These are phyloP conservation scores for Helminthosporium solani DNA, from an alignment of 2,329 filamentous ascomycete species.

Conservation along the genomic window DNA sequence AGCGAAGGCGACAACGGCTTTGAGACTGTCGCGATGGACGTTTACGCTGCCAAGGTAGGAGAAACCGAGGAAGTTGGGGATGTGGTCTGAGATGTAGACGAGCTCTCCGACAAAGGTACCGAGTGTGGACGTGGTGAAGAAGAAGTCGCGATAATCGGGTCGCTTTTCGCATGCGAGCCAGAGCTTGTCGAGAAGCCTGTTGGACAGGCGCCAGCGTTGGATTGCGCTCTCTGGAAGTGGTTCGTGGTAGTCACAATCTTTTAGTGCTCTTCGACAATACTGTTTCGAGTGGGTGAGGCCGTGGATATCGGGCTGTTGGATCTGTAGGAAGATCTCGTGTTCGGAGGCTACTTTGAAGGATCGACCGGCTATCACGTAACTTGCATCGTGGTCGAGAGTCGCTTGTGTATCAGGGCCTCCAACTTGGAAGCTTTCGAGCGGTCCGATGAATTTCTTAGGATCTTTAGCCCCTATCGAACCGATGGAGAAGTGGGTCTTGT, in stretches of 20 bases:
- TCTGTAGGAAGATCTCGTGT: constrained; percentile 20
- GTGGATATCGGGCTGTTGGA: constrained; percentile 12
- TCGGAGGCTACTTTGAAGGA: constrained; percentile 16
- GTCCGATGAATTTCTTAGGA: constrained; percentile 25
- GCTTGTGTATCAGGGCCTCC: constrained; percentile 4
- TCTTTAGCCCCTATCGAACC: constrained; percentile 20
- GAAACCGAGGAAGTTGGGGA: constrained; percentile 22
- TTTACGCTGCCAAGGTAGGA: constrained; percentile 24
- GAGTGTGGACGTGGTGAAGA: constrained; percentile 21
- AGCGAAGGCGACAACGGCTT: constrained; percentile 24
- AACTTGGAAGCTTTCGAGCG: constrained; percentile 17
- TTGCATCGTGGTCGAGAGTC: constrained; percentile 13
- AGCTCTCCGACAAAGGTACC: constrained; percentile 22
- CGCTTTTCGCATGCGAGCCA: constrained; percentile 18
- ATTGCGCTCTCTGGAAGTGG: constrained; percentile 11
- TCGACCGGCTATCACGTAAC: constrained; percentile 13
- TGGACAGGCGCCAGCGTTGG: constrained; percentile 19
- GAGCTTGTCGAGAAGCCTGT: constrained; percentile 15
- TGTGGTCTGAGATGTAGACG: constrained; percentile 17
- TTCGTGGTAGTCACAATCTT: constrained; percentile 16
- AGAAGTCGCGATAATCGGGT: constrained; percentile 16
- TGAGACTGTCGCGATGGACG: constrained; percentile 19
- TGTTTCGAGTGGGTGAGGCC: constrained; percentile 18
- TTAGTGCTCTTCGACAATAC: constrained; percentile 22
- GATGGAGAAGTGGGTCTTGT: constrained; percentile 22